These are phyloP conservation scores for Dalbergia cultrata DNA, from an alignment of 306 rosid species.

Conservation along the genomic window DNA sequence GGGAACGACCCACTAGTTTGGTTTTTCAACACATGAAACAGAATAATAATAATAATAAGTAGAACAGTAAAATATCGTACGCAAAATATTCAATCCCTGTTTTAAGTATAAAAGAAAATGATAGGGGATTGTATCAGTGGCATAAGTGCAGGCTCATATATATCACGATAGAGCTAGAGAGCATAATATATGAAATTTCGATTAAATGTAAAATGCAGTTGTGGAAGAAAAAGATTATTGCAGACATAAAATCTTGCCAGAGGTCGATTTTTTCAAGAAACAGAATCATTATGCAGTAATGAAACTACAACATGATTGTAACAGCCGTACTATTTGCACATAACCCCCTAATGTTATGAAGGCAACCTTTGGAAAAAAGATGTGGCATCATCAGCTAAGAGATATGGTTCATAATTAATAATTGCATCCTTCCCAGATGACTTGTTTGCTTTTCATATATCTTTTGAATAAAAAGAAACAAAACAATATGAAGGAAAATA, in stretches of 20 bases:
- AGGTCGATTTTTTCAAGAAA: not conserved
- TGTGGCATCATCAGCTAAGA: not conserved
- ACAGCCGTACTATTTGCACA: not conserved
- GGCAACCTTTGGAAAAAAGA: not conserved
- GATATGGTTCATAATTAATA: not conserved
- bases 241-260: conserved; percentile 7
- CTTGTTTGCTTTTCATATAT: not conserved
- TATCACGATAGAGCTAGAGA: conserved; percentile 4
- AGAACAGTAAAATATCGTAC: not conserved
- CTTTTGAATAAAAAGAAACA: not conserved
- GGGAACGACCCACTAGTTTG: conserved; percentile 68
- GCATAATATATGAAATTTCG: not conserved
- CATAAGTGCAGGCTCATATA: conserved; percentile 20
- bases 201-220: not conserved
- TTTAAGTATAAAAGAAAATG: not conserved
- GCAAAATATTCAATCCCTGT: not conserved
- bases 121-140: not conserved
- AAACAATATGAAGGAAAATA: not conserved
- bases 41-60: not conserved
- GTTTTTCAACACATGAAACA: conserved; percentile 47
- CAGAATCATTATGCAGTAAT: conserved; percentile 8
- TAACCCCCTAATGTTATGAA: conserved; percentile 3
- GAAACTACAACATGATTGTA: not conserved
- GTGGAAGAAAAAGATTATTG: conserved; percentile 13
- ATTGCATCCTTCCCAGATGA: not conserved